Conservation (phyloP, 2,329 filamentous ascomycete genomes). For the Colletotrichum plurivorum region DNA sequence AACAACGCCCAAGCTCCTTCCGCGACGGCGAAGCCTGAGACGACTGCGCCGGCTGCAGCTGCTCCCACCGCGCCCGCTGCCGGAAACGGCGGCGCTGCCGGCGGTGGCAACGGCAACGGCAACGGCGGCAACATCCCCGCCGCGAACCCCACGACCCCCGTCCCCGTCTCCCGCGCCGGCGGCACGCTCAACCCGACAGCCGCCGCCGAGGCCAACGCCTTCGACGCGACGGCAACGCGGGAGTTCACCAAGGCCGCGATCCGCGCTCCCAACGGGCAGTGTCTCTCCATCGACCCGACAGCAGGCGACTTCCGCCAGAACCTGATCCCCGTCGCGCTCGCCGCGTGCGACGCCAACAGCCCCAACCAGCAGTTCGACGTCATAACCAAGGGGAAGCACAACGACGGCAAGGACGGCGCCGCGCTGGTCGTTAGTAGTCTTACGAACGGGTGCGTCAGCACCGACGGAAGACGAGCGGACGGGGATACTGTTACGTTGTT, state of each 20-base stretch:
- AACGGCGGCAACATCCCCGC: constrained; percentile 42
- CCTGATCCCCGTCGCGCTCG: constrained; percentile 63
- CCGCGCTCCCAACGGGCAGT: constrained; percentile 62
- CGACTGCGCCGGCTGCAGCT: neutral
- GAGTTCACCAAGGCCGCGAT: constrained; percentile 62
- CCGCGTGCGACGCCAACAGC: constrained; percentile 57
- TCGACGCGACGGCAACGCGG: constrained; percentile 62
- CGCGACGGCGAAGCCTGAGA: constrained; percentile 13
- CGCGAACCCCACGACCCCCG: constrained; percentile 57
- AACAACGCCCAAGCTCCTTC: constrained; percentile 8
- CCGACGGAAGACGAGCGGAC: constrained; percentile 58
- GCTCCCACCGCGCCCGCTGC: constrained; percentile 7
- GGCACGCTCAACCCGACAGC: constrained; percentile 64
- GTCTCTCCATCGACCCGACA: constrained; percentile 65
- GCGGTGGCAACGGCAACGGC: constrained; percentile 14
- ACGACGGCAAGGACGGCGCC: constrained; percentile 56
- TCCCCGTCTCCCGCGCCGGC: constrained; percentile 66
- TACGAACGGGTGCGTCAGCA: constrained; percentile 67
- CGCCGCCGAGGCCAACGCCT: constrained; percentile 62
- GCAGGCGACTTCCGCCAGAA: constrained; percentile 69
- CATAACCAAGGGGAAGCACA: constrained; percentile 64
- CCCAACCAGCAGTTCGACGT: constrained; percentile 66
- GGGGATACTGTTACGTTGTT: constrained; percentile 65
- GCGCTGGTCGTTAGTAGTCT: constrained; percentile 64
- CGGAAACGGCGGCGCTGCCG: constrained; percentile 6